Evolutionary conservation across 2,329 filamentous ascomycete genomes (phyloP).

Genomic region (Cytospora piceae): DNA sequence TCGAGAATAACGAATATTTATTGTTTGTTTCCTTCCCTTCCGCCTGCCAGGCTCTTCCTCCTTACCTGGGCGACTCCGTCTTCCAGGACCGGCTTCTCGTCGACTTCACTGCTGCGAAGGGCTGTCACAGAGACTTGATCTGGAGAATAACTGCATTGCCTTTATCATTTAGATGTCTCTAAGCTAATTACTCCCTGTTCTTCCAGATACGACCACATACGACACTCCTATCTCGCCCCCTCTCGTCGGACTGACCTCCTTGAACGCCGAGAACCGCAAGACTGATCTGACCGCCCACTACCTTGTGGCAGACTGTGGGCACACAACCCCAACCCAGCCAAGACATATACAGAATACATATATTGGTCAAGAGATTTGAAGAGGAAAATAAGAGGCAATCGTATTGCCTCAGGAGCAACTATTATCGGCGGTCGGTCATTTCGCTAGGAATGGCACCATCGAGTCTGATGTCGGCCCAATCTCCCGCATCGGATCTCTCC

Average conservation of each 20-base stretch:
- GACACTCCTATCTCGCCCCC: constrained; percentile 10
- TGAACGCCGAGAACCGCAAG: constrained; percentile 28
- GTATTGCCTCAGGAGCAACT: constrained; percentile 19
- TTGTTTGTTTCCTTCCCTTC: constrained; percentile 29
- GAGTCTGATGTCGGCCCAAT: constrained; percentile 32
- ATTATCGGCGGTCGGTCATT: constrained; percentile 30
- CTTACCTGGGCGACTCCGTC: constrained; percentile 18
- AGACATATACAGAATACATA: constrained; percentile 9
- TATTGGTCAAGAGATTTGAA: constrained; percentile 7
- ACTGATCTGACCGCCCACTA: constrained; percentile 30
- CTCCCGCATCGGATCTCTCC: constrained; percentile 30
- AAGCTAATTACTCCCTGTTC: constrained; percentile 15
- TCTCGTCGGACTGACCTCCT: constrained; percentile 18
- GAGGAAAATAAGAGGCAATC: constrained; percentile 18
- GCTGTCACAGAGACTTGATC: constrained; percentile 1
- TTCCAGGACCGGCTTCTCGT: constrained; percentile 13
- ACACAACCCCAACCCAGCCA: constrained; percentile 13
- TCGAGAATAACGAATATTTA: constrained; percentile 34
- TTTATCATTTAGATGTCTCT: constrained; percentile 1
- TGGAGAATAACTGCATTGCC: constrained; percentile 4
- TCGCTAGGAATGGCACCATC: constrained; percentile 31
- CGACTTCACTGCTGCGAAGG: constrained; percentile 15
- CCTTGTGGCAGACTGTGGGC: constrained; percentile 20
- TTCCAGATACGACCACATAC: constrained; percentile 14
- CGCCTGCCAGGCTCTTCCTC: constrained; percentile 26